These are phyloP conservation scores for Phytophthora quininea DNA, from an alignment of 352 stramenopile species.

Conservation along the genomic window DNA sequence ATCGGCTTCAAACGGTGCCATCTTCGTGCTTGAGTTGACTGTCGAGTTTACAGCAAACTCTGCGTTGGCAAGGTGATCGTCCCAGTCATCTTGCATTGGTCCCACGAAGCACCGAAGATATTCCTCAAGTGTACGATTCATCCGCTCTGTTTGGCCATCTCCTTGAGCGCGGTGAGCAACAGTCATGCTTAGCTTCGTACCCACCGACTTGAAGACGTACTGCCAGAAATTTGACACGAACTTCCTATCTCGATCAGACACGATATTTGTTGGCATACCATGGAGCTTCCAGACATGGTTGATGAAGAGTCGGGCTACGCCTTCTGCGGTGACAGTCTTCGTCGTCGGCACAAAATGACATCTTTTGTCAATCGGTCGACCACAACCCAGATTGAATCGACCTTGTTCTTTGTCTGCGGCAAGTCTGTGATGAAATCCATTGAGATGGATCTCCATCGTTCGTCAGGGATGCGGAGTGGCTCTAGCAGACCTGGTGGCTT, in stretches of 20 bases:
- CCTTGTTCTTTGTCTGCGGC: background rate
- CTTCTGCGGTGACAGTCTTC: constrained; percentile 13
- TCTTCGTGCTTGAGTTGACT: constrained; percentile 18
- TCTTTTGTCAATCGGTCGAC: constrained; percentile 23
- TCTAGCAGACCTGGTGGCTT: background rate
- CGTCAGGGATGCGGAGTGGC: constrained; percentile 3
- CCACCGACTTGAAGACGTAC: constrained; percentile 9
- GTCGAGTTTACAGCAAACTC: constrained; percentile 3
- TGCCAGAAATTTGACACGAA: constrained; percentile 18
- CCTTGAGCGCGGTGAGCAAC: constrained; percentile 12
- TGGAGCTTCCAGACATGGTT: constrained; percentile 15
- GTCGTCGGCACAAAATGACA: constrained; percentile 3
- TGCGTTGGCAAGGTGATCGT: constrained; percentile 13
- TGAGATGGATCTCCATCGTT: constrained; percentile 10
- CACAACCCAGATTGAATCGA: constrained; percentile 17
- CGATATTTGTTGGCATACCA: constrained; percentile 16
- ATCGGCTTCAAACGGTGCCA: constrained; percentile 23
- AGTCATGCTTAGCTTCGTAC: constrained; percentile 10
- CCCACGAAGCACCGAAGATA: constrained; percentile 12
- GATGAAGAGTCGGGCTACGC: constrained; percentile 12
- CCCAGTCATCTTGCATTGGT: constrained; percentile 17
- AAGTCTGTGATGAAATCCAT: constrained; percentile 21
- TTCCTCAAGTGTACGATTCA: constrained; percentile 20
- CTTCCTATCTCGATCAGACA: constrained; percentile 22
- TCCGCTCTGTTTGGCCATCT: constrained; percentile 18